These are phyloP conservation scores for Suhomyces atakaporum DNA, from an alignment of 1,139 yeast species.

Conservation along the genomic window DNA sequence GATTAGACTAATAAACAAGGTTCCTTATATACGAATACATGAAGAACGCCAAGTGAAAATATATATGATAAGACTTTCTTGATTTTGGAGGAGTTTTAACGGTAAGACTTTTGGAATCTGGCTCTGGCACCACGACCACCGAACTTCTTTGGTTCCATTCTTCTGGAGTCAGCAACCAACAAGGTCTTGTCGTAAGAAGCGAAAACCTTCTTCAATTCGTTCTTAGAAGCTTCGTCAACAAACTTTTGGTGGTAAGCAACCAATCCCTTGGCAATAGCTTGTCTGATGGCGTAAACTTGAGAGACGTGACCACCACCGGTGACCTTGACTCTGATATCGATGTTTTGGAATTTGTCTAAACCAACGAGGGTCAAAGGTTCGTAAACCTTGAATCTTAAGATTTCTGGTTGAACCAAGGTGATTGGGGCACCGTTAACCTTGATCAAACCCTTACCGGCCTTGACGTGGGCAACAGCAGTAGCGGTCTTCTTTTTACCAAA, in stretches of 20 bases:
- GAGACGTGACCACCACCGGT: slow-evolving; percentile 99
- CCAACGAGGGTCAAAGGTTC: slow-evolving; percentile 99
- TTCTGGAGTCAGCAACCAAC: slow-evolving; percentile 99
- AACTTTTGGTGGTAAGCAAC: slow-evolving; percentile 99
- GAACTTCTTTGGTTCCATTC: slow-evolving; percentile 99
- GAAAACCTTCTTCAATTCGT: slow-evolving; percentile 98
- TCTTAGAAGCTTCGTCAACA: slow-evolving; percentile 99
- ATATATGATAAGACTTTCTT: slow-evolving; percentile 24
- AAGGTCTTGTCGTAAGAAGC: slow-evolving; percentile 98
- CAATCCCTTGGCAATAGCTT: slow-evolving; percentile 99
- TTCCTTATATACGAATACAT: slow-evolving; percentile 11
- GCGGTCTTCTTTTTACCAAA: slow-evolving; percentile 99
- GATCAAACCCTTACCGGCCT: slow-evolving; percentile 99
- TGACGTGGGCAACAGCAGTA: slow-evolving; percentile 99
- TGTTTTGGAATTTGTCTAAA: slow-evolving; percentile 96
- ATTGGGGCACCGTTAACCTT: slow-evolving; percentile 99
- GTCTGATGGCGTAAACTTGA: slow-evolving; percentile 99
- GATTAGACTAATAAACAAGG: slow-evolving; percentile 19
- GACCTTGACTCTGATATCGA: slow-evolving; percentile 98
- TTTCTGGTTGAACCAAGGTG: slow-evolving; percentile 98
- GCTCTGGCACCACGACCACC: slow-evolving; percentile 99
- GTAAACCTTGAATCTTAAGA: slow-evolving; percentile 98
- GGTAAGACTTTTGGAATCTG: slow-evolving; percentile 99
- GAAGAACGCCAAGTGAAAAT: slow-evolving; percentile 15
- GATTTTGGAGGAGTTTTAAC: slow-evolving; percentile 51